Evolutionary conservation across 768 basidiomycete species (phyloP).

Genomic region (Psilocybe azurescens): DNA sequence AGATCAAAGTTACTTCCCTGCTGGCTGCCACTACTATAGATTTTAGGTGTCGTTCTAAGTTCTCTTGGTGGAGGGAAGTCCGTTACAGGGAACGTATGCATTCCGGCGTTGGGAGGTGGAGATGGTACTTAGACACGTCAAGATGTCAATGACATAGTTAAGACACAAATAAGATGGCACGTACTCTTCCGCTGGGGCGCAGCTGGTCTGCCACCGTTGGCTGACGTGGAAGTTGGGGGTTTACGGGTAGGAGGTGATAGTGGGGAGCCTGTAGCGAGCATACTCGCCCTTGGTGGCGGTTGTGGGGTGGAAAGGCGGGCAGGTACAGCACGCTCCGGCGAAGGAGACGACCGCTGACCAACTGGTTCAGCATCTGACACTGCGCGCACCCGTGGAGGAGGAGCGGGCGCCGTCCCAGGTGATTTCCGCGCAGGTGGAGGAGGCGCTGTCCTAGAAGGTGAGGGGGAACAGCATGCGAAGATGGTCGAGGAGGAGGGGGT

Average conservation of each 20-base stretch:
- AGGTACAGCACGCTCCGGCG: conserved; percentile 22
- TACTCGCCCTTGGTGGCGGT: conserved; percentile 21
- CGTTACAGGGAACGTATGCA: conserved; percentile 74
- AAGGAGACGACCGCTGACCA: conserved; percentile 15
- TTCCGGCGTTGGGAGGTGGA: conserved; percentile 64
- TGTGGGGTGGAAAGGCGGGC: conserved; percentile 21
- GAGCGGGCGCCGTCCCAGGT: conserved; percentile 32
- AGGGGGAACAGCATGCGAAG: conserved; percentile 19
- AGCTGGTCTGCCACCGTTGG: conserved; percentile 35
- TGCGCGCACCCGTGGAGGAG: conserved; percentile 34
- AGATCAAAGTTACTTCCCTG: conserved; percentile 78
- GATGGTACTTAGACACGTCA: conserved; percentile 44
- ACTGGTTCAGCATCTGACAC: conserved; percentile 27
- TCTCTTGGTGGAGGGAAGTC: conserved; percentile 81
- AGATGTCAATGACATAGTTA: conserved; percentile 17
- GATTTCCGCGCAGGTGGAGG: conserved; percentile 47
- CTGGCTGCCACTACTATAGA: conserved; percentile 69
- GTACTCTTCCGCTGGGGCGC: conserved; percentile 56
- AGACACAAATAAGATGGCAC: conserved; percentile 29
- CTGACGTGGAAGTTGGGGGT: conserved; percentile 19
- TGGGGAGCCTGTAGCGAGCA: conserved; percentile 21
- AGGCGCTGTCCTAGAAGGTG: conserved; percentile 38
- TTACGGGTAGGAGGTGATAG: conserved; percentile 28
- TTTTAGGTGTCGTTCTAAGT: conserved; percentile 54
- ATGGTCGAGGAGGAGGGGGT: conserved; percentile 30